Evolutionary conservation across 129 eudicot species (phyloP).

Genomic region (Artemisia tridentata): DNA sequence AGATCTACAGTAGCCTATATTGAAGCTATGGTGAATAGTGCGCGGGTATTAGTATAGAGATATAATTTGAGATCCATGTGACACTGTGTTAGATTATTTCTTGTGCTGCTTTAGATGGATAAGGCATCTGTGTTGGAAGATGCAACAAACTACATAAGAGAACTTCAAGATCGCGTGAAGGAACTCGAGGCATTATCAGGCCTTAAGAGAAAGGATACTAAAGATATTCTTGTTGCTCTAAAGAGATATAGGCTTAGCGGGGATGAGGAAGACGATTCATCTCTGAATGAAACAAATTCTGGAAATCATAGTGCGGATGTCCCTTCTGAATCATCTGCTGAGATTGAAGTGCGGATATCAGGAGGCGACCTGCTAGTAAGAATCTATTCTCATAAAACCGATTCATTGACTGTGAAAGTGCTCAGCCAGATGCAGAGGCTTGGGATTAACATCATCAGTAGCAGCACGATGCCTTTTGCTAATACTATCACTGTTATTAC

Average conservation of each 20-base stretch:
- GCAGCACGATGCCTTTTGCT: slow-evolving; percentile 39
- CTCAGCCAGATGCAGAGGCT: slow-evolving; percentile 40
- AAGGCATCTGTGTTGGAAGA: slow-evolving; percentile 53
- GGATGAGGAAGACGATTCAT: slow-evolving; percentile 3
- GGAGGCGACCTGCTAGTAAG: slow-evolving; percentile 37
- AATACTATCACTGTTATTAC: slow-evolving; percentile 30
- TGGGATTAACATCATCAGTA: slow-evolving; percentile 36
- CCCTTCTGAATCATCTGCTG: slow-evolving; percentile 2
- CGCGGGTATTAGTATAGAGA: too few relatives aligned
- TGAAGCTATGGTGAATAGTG: too few relatives aligned
- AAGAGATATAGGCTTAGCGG: slow-evolving; percentile 22
- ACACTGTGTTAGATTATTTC: neutral
- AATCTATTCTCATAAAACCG: slow-evolving; percentile 27
- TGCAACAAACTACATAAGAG: slow-evolving; percentile 43
- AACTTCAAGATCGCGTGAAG: slow-evolving; percentile 47
- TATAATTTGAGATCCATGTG: too few relatives aligned
- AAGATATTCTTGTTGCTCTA: slow-evolving; percentile 6
- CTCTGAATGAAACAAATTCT: slow-evolving; percentile 20
- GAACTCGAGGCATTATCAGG: slow-evolving; percentile 34
- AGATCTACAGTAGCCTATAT: too few relatives aligned
- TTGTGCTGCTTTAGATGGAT: slow-evolving; percentile 38
- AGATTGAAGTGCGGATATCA: slow-evolving; percentile 35
- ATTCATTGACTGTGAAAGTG: slow-evolving; percentile 26
- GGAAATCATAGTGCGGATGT: slow-evolving; percentile 1
- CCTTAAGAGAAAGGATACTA: neutral